A percentile compares a stretch with the other conserved stretches of the same genome.
These are phyloP conservation scores for Rhodotorula mucilaginosa DNA, from an alignment of 1,284 basidiomycete genomes.

Conservation along the genomic window DNA sequence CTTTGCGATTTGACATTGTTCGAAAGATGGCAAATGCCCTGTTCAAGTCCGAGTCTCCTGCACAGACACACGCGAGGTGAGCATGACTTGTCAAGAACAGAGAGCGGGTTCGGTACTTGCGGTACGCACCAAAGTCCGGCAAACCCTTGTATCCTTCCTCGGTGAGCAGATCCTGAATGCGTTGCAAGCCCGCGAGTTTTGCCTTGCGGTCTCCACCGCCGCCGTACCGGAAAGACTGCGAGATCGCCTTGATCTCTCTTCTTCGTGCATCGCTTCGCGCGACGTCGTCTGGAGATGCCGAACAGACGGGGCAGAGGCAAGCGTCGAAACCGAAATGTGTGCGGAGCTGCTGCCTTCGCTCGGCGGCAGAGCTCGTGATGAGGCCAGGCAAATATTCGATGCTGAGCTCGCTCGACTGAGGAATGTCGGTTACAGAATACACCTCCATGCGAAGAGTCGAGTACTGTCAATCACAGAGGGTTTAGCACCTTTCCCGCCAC, in stretches of 20 bases:
- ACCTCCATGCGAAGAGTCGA: conserved; percentile 43
- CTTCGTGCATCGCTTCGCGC: conserved; percentile 27
- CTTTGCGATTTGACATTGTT: background rate
- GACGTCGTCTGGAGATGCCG: conserved; percentile 11
- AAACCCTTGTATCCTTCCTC: conserved; percentile 41
- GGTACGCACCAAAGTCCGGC: conserved; percentile 39
- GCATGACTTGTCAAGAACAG: background rate
- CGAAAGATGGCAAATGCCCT: conserved; percentile 20
- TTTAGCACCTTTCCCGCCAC: no score
- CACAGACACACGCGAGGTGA: background rate
- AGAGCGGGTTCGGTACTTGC: background rate
- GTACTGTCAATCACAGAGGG: conserved; percentile 23
- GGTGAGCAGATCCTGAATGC: conserved; percentile 34
- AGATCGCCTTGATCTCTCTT: conserved; percentile 29
- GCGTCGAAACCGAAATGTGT: conserved; percentile 39
- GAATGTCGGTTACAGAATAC: conserved; percentile 37
- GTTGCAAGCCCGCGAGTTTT: conserved; percentile 32
- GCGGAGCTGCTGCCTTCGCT: conserved; percentile 34
- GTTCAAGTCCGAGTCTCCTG: conserved; percentile 15
- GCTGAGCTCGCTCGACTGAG: conserved; percentile 31
- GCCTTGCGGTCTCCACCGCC: conserved; percentile 20
- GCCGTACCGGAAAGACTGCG: conserved; percentile 13
- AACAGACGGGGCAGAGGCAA: conserved; percentile 41
- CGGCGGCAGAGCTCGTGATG: conserved; percentile 31
- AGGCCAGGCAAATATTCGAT: conserved; percentile 43